Evolutionary conservation across 163 green algal species (phyloP).

Genomic region (Scenedesmus sp.): DNA sequence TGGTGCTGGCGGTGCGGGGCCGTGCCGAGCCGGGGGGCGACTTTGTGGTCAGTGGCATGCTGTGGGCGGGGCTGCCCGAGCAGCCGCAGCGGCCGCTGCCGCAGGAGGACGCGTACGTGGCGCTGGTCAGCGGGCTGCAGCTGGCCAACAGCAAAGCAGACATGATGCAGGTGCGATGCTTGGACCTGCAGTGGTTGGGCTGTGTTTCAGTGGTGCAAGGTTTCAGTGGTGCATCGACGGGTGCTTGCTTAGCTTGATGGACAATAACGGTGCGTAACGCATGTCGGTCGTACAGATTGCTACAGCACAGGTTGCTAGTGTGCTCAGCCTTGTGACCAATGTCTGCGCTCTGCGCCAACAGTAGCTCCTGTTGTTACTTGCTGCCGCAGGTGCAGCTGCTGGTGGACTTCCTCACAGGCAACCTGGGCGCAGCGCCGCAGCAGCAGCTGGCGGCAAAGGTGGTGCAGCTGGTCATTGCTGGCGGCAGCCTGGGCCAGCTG

Average conservation of each 20-base stretch:
- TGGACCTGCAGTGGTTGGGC: not conserved
- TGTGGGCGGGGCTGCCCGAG: slow-evolving; percentile 70
- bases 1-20: slow-evolving; percentile 83
- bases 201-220: too few species aligned
- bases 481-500: slow-evolving; percentile 66
- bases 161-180: slow-evolving; percentile 69
- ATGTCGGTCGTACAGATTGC: too few species aligned
- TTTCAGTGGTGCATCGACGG: too few species aligned
- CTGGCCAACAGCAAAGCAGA: slow-evolving; percentile 77
- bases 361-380: not conserved
- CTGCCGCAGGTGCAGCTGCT: slow-evolving; percentile 72
- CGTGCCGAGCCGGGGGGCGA: slow-evolving; percentile 73
- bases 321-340: too few species aligned
- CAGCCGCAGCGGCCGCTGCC: slow-evolving; percentile 59
- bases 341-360: not conserved
- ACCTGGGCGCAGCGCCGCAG: slow-evolving; percentile 81
- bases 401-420: slow-evolving; percentile 90
- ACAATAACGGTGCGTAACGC: too few species aligned
- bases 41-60: slow-evolving; percentile 86
- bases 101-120: slow-evolving; percentile 83
- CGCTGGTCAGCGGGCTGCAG: slow-evolving; percentile 89
- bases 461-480: slow-evolving; percentile 83
- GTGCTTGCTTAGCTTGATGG: too few species aligned
- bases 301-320: too few species aligned
- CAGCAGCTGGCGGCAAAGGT: slow-evolving; percentile 67